Evolutionary conservation across 257 asterid species (phyloP).

Genomic region (Przewalskia tangutica): DNA sequence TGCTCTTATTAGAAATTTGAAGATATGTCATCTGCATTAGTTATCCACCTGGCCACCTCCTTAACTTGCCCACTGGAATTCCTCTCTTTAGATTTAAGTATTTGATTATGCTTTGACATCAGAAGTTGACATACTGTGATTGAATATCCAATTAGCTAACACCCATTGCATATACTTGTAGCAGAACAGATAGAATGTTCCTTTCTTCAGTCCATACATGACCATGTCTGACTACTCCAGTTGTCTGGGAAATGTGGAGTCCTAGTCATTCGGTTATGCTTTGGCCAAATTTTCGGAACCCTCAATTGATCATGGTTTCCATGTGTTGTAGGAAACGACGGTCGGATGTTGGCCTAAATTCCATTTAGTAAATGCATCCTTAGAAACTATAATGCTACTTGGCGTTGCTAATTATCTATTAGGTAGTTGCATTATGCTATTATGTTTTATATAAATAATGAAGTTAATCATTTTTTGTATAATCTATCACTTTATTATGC

Average conservation of each 20-base stretch:
- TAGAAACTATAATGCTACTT: conserved; percentile 13
- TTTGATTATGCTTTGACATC: not conserved
- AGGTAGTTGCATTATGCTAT: conserved; percentile 5
- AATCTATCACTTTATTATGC: conserved; percentile 44
- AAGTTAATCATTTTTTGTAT: conserved; percentile 16
- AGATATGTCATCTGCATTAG: not conserved
- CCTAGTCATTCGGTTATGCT: not conserved
- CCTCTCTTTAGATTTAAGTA: not conserved
- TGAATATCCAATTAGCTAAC: not conserved
- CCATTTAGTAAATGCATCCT: conserved; percentile 39
- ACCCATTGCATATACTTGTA: not conserved
- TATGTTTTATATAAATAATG: conserved; percentile 11
- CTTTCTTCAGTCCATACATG: not conserved
- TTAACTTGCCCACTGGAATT: not conserved
- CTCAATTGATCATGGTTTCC: conserved; percentile 15
- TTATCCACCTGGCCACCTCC: not conserved
- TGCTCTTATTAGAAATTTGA: not conserved
- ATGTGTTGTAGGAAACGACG: conserved; percentile 20
- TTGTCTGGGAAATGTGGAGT: not conserved
- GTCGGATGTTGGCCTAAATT: conserved; percentile 45
- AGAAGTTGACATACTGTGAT: not conserved
- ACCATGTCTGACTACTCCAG: not conserved
- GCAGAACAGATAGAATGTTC: not conserved
- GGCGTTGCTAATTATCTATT: not conserved
- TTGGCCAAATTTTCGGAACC: not conserved